These are phyloP conservation scores for Allomyces arbusculus DNA, from an alignment of 192 early-diverging fungal species.

Conservation along the genomic window DNA sequence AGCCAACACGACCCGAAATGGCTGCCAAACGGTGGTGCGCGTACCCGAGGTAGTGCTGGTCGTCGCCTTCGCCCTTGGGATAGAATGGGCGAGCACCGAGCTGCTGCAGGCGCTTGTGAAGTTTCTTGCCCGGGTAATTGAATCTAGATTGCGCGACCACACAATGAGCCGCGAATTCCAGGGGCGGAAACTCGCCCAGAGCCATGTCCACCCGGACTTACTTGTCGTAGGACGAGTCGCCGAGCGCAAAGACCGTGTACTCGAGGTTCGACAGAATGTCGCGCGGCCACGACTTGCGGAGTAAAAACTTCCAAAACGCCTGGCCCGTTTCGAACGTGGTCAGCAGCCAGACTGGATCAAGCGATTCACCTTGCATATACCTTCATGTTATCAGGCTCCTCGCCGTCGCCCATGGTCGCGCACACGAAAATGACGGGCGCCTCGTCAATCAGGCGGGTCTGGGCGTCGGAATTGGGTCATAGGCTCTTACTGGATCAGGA, in stretches of 20 bases:
- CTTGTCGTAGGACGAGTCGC: constrained; percentile 81
- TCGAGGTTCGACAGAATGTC: constrained; percentile 40
- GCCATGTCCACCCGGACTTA: constrained; percentile 10
- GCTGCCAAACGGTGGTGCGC: not conserved
- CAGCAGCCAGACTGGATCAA: not conserved
- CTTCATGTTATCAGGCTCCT: constrained; percentile 79
- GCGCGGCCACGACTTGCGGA: constrained; percentile 53
- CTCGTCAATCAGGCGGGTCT: not conserved
- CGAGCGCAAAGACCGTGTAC: constrained; percentile 82
- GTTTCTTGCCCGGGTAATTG: constrained; percentile 84
- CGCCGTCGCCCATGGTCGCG: constrained; percentile 86
- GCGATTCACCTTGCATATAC: constrained; percentile 9
- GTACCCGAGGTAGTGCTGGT: constrained; percentile 84
- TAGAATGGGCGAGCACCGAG: constrained; percentile 58
- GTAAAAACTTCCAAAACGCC: constrained; percentile 75
- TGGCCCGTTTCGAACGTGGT: not conserved
- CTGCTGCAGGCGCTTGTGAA: constrained; percentile 62
- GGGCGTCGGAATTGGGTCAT: not conserved
- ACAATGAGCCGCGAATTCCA: not conserved
- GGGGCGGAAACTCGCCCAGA: not conserved
- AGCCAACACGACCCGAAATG: not conserved
- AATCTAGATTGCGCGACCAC: constrained; percentile 26
- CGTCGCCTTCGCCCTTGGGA: constrained; percentile 70
- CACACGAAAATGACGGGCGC: constrained; percentile 59
- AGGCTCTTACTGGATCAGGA: not conserved